Evolutionary conservation across 1,284 basidiomycete genomes (phyloP), one percentile per base, ranked within the genome.

Genomic region (Trichosporon asahii): DNA sequence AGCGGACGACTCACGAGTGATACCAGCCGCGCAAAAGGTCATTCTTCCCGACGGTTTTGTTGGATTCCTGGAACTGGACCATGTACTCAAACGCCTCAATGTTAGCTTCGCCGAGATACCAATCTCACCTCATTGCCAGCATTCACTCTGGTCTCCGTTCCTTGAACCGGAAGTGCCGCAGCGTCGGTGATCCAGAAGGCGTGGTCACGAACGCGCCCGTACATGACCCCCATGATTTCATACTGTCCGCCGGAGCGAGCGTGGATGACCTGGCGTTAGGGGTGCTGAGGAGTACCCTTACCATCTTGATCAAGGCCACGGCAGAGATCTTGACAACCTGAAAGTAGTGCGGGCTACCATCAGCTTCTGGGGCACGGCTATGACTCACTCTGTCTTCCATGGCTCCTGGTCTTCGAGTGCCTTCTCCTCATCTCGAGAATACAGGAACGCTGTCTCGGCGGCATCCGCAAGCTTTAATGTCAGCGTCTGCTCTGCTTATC

Each of bases 211-310:
- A 98, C 90, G 84, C 97, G 97, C 65, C 96, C 96, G 83, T 98
- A 94, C 95, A 99, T 98, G 60, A 98, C 87, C 9, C 97, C 97
- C 97, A 99, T 99, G 79, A 99, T 97, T 85, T 99, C 96, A 85
- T 98, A 94, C 68, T 92, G 91, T 2, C 97, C 96, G 65, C 96
- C 97, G 6, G 95, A 98, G 63, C 96, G 90, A 46, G 97, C 96
- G 83, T 99, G 96, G 78, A 97, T 98, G 69, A 96, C 94, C 94
- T 96, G 74, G 35, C 5, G 46, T 68, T 29, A 68, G 67, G 29
- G 11, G 25, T 4, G 40, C 31, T 1, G 23, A 15, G 61, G 67
- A 18, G 25, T 4, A 27, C 71, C 67, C 82, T 69, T 66, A 95
- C 96, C 96, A 99, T 99, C 87, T 99, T 99, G 85, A 98, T 96